Percentiles rank a stretch among this genome's conserved stretches.
These are phyloP conservation scores for Colletotrichum trifolii DNA, from an alignment of 2,329 filamentous ascomycete species.

Conservation along the genomic window DNA sequence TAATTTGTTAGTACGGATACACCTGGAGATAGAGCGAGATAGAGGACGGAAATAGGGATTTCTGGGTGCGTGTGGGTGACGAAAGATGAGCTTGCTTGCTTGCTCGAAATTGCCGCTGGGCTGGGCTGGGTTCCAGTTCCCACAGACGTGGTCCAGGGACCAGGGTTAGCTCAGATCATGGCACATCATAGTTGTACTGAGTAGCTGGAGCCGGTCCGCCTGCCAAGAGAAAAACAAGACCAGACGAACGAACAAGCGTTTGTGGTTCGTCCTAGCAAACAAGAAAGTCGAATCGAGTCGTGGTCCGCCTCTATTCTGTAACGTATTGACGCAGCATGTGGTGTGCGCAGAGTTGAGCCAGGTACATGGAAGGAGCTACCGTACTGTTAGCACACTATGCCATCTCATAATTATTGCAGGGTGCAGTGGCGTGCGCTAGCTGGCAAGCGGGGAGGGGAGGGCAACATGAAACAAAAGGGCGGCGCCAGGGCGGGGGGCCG, in stretches of 20 bases:
- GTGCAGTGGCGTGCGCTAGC: conserved; percentile 34
- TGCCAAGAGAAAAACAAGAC: conserved; percentile 8
- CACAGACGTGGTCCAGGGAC: background rate
- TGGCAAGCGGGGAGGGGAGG: conserved; percentile 29
- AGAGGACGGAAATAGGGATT: background rate
- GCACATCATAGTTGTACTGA: background rate
- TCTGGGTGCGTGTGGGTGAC: too few species aligned
- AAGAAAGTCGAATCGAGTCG: background rate
- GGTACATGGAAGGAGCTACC: background rate
- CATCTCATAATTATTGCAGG: conserved; percentile 33
- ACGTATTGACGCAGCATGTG: background rate
- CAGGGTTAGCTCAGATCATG: conserved; percentile 2
- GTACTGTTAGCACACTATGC: background rate
- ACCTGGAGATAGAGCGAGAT: background rate
- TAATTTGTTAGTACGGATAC: too few species aligned
- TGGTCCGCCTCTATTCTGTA: too few species aligned
- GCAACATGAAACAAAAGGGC: conserved; percentile 34
- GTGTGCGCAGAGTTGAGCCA: background rate
- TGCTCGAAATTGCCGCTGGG: conserved; percentile 4
- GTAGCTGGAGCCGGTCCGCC: background rate
- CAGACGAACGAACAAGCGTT: background rate
- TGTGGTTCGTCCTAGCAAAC: too few species aligned
- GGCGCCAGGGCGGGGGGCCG: conserved; percentile 17
- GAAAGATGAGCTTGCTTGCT: too few species aligned
- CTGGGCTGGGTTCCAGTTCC: background rate